phyloP scores from a whole-genome alignment of 306 rosid genomes.

The Lathyrus sativus region DNA sequence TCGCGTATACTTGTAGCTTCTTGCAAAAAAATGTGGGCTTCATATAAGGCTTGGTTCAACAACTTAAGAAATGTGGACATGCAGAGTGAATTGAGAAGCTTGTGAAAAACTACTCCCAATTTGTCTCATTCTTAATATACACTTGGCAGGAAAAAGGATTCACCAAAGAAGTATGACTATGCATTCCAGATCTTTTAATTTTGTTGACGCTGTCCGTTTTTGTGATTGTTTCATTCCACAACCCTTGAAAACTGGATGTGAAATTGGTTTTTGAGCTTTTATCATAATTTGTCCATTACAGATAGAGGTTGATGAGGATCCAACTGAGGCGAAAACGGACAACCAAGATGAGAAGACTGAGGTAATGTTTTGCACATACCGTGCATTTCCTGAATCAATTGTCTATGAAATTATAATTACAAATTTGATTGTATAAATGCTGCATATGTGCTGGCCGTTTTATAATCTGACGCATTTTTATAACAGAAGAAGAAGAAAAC shows the following conservation, averaged over 20 bases:
- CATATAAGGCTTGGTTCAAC: too few relatives aligned
- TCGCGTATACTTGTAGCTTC: too few relatives aligned
- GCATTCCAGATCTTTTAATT: too few relatives aligned
- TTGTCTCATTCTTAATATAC: too few relatives aligned
- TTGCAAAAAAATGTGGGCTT: too few relatives aligned
- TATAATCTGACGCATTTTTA: slow-evolving; percentile 23
- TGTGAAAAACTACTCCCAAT: too few relatives aligned
- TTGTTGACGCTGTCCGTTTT: too few relatives aligned
- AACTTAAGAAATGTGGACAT: too few relatives aligned
- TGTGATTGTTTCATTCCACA: not conserved
- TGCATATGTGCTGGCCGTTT: slow-evolving; percentile 27
- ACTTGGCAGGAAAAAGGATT: too few relatives aligned
- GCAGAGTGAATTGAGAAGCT: too few relatives aligned
- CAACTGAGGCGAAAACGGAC: slow-evolving; percentile 64
- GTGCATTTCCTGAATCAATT: not conserved
- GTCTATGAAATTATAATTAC: not conserved
- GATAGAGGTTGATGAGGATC: slow-evolving; percentile 93
- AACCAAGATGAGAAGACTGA: slow-evolving; percentile 68
- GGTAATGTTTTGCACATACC: slow-evolving; percentile 49
- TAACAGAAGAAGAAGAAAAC: slow-evolving; percentile 88
- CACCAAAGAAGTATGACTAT: too few relatives aligned
- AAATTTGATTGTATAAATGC: slow-evolving; percentile 7
- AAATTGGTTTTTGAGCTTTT: slow-evolving; percentile 13
- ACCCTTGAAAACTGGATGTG: not conserved
- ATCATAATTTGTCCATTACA: slow-evolving; percentile 33